These are phyloP conservation scores for Cordia subcordata DNA, from an alignment of 257 asterid genomes.

Conservation along the genomic window DNA sequence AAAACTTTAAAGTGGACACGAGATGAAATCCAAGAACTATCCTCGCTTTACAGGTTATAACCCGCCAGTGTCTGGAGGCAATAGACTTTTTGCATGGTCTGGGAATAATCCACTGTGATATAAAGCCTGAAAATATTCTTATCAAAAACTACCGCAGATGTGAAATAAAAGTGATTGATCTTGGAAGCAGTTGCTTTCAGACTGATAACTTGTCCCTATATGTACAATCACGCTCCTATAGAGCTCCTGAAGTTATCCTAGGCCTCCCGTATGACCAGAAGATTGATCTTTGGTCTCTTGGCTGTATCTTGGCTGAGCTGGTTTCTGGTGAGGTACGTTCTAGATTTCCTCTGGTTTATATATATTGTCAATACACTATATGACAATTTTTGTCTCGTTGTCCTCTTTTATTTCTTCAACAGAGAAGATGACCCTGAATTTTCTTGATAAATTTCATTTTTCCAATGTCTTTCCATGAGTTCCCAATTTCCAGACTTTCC, in stretches of 20 bases:
- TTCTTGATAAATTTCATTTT: no score
- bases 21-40: conserved; percentile 17
- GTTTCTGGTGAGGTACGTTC: conserved; percentile 73
- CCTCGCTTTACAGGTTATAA: conserved; percentile 47
- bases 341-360: background rate
- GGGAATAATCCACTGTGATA: conserved; percentile 94
- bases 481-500: no score
- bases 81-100: conserved; percentile 61
- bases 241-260: conserved; percentile 95
- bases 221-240: conserved; percentile 92
- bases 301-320: conserved; percentile 85
- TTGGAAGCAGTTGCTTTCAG: conserved; percentile 95
- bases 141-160: conserved; percentile 78
- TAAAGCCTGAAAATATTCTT: conserved; percentile 93
- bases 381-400: no score
- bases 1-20: background rate
- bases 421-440: no score
- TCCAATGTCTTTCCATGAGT: no score
- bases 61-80: conserved; percentile 88
- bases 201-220: conserved; percentile 69
- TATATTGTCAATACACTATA: background rate
- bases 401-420: background rate
- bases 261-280: conserved; percentile 87
- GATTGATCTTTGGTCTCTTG: conserved; percentile 94
- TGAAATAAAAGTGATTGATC: conserved; percentile 88